These are phyloP conservation scores for Elsinoe necatrix DNA, from an alignment of 2,329 filamentous ascomycete genomes.

Conservation along the genomic window DNA sequence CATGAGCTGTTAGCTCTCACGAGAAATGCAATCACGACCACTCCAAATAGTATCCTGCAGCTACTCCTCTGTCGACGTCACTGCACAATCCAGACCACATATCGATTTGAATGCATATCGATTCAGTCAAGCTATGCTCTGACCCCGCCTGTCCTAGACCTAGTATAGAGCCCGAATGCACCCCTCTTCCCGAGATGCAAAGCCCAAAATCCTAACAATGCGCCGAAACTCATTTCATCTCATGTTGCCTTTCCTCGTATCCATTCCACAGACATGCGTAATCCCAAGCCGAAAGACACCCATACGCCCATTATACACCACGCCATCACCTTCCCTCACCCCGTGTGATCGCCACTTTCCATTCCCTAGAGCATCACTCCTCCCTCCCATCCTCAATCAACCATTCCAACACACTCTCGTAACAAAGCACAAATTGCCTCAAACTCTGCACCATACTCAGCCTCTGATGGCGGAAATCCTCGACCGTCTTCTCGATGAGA, in stretches of 20 bases:
- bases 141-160: neutral
- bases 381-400: conserved; percentile 41
- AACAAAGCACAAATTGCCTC: conserved; percentile 89
- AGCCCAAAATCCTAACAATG: neutral
- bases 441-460: conserved; percentile 96
- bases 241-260: neutral
- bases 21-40: neutral
- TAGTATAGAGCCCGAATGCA: neutral
- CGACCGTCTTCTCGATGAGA: conserved; percentile 76
- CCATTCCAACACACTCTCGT: conserved; percentile 92
- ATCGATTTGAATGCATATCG: neutral
- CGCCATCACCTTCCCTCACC: too few species aligned
- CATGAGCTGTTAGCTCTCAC: neutral
- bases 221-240: neutral
- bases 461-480: conserved; percentile 80
- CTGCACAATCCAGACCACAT: too few species aligned
- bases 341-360: too few species aligned
- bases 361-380: neutral
- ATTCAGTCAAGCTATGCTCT: neutral
- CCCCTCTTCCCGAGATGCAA: neutral
- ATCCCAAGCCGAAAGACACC: neutral
- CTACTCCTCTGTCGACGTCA: too few species aligned
- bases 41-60: too few species aligned
- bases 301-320: too few species aligned
- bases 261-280: neutral